Base-by-base conservation (phyloP, 2,329 filamentous ascomycete genomes). In the Diaporthe caulivora region DNA sequence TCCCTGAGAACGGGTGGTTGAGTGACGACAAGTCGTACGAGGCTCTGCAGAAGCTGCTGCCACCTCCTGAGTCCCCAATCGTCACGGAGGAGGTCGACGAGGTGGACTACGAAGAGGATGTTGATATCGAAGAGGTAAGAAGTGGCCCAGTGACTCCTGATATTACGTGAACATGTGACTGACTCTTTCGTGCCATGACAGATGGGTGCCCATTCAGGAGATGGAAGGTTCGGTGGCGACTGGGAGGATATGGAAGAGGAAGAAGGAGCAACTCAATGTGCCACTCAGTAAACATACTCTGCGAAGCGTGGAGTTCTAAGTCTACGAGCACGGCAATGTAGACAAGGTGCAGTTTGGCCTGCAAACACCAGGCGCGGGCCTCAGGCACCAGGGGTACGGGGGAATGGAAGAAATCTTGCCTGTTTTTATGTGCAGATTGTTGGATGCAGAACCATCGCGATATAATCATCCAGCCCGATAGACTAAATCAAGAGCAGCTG, bases 1-100 rank as follows among this genome's bases (percentile, higher is more conserved):
- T 98, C 86, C 97, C 97, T 2, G 91, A 95, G 78, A 92, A 96
- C 78, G 93, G 92, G 34, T 98, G 95, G 95, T 86, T 95, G 73
- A 87, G 90, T 76, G 89, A 93, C 72, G 90, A 94, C n/a, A 89
- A 90, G 17, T 88, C 91, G 0, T 90, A 96, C 74, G 90, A 92
- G 71, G 89, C 90, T 58, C 86, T 99, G 72, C 86, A 89, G 79
- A 93, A 94, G 78, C 87, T 97, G 37, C 87, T 99, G 17, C 97
- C 97, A 0, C 86, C 89, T 13, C 88, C 90, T 0, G 80, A 84
- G 0, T 84, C 89, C 6, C 84, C 88, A 13, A 92, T 96, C 76
- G 87, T 90, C 76, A 90, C 92, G 0, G 92, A 96, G 0, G 91
- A 94, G 74, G 87, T 95, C 11, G 97, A 98, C 73, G 95, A 98